phyloP scores from a whole-genome alignment of 2,329 filamentous ascomycete genomes.

The Fusarium equiseti region DNA sequence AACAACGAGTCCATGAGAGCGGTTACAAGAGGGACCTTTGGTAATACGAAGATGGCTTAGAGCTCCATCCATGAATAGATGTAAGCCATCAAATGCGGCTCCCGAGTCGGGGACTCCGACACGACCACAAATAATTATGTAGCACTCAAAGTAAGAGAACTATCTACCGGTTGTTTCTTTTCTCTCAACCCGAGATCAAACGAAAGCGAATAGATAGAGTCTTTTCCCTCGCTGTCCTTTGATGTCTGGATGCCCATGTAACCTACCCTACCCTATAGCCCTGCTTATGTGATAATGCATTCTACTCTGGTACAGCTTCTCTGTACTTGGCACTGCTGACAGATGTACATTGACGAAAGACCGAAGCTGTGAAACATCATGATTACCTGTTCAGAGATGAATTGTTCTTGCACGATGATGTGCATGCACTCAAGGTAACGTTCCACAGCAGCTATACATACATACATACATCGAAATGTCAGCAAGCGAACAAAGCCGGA shows the following conservation, averaged over 20 bases:
- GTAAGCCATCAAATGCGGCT: not conserved
- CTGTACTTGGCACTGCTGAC: not conserved
- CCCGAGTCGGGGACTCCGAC: not conserved
- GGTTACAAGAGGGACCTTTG: not conserved
- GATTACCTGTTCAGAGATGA: not conserved
- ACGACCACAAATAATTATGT: not conserved
- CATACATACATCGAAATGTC: not conserved
- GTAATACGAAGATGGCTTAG: not conserved
- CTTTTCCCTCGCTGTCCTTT: not conserved
- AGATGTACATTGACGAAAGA: not conserved
- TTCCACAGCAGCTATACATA: not conserved
- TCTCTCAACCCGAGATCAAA: not conserved
- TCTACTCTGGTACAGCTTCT: not conserved
- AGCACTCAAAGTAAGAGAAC: not conserved
- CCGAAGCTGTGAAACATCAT: not conserved
- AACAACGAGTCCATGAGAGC: not conserved
- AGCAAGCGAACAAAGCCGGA: not conserved
- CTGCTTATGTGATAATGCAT: not conserved
- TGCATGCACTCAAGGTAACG: slow-evolving; percentile 10
- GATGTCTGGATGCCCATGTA: not conserved
- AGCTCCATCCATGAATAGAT: not conserved
- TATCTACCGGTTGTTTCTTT: not conserved
- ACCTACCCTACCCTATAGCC: not conserved
- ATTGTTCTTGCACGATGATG: not conserved
- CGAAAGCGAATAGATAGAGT: not conserved